These are phyloP conservation scores for Pseudozyma hubeiensis DNA, from an alignment of 1,284 basidiomycete genomes.

Conservation along the genomic window DNA sequence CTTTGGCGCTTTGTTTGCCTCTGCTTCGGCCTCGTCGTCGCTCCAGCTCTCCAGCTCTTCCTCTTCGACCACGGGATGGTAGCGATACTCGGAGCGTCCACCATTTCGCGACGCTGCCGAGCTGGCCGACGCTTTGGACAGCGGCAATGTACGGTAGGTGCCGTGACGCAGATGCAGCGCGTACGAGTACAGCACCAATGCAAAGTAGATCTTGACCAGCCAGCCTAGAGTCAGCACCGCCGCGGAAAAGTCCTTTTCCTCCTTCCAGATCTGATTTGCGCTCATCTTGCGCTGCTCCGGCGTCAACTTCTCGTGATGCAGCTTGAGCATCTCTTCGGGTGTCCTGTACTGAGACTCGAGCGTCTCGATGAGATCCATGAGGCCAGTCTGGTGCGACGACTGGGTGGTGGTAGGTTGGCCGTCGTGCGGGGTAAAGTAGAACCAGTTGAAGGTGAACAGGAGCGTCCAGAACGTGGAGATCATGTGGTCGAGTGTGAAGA, in stretches of 20 bases:
- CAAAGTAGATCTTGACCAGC: constrained; percentile 94
- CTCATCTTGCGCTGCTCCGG: constrained; percentile 66
- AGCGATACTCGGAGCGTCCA: constrained; percentile 40
- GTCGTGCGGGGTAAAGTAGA: constrained; percentile 89
- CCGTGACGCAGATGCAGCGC: constrained; percentile 91
- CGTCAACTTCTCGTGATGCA: constrained; percentile 66
- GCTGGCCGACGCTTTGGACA: constrained; percentile 73
- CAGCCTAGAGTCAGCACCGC: constrained; percentile 84
- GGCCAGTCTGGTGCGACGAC: constrained; percentile 61
- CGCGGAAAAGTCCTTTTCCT: constrained; percentile 85
- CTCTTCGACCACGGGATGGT: constrained; percentile 51
- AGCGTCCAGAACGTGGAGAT: constrained; percentile 91
- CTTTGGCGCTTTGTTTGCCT: constrained; percentile 2
- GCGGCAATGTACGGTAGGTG: constrained; percentile 85
- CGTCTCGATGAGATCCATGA: constrained; percentile 67
- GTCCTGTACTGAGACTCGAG: constrained; percentile 63
- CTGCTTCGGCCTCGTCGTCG: constrained; percentile 52
- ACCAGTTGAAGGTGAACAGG: constrained; percentile 89
- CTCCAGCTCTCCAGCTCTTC: constrained; percentile 57
- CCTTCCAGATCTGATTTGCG: constrained; percentile 77
- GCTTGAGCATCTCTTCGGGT: constrained; percentile 55
- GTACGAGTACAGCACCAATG: constrained; percentile 90
- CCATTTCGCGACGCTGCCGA: constrained; percentile 65
- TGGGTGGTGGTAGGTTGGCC: constrained; percentile 69
- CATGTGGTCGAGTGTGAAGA: constrained; percentile 91